These are phyloP conservation scores for Lunasporangiospora selenospora DNA, from an alignment of 192 early-diverging fungal genomes.

Conservation along the genomic window DNA sequence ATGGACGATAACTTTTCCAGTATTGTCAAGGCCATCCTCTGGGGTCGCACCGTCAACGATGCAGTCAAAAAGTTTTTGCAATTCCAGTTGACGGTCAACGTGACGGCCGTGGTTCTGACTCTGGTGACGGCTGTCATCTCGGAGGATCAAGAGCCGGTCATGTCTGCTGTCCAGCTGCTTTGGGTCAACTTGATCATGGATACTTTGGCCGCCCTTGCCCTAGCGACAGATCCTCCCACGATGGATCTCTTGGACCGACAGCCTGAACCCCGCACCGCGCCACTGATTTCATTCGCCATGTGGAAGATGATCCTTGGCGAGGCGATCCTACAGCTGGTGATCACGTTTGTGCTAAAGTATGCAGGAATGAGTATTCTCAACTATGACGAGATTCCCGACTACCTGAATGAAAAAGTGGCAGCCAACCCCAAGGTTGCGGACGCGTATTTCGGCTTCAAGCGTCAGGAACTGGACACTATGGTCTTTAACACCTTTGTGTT, in stretches of 20 bases:
- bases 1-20: conserved; percentile 99
- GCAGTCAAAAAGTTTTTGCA: conserved; percentile 98
- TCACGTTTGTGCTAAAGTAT: conserved; percentile 82
- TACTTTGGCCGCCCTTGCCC: conserved; percentile 95
- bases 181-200: conserved; percentile 99
- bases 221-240: conserved; percentile 95
- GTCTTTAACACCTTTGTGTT: conserved; percentile 96
- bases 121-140: conserved; percentile 78
- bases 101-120: conserved; percentile 84
- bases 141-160: conserved; percentile 73
- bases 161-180: conserved; percentile 95
- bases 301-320: conserved; percentile 97
- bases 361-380: conserved; percentile 63
- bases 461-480: conserved; percentile 67
- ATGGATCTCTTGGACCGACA: conserved; percentile 83
- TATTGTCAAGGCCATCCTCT: conserved; percentile 96
- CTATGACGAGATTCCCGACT: conserved; percentile 39
- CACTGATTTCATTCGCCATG: conserved; percentile 91
- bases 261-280: conserved; percentile 82
- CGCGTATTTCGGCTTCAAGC: conserved; percentile 24
- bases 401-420: background rate
- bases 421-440: conserved; percentile 5
- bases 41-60: conserved; percentile 97
- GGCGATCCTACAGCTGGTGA: conserved; percentile 85
- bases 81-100: conserved; percentile 99